Conservation (phyloP, 306 rosid species). For the Hylodesmum podocarpum region DNA sequence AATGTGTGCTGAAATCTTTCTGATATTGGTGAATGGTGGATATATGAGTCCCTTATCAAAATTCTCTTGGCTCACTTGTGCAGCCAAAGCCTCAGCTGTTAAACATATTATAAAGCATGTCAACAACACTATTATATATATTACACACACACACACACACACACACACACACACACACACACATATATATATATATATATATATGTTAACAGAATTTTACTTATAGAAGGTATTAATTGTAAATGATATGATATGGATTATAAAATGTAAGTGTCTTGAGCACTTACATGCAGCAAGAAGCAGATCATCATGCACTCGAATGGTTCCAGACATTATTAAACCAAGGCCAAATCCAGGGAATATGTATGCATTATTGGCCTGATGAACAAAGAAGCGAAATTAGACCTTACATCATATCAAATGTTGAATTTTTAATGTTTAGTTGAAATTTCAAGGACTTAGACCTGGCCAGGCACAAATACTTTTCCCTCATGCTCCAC, state of each 20-base stretch:
- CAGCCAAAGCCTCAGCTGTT: conserved; percentile 96
- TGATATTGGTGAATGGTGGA: conserved; percentile 91
- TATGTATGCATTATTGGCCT: conserved; percentile 96
- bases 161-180: no score
- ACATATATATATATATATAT: no score
- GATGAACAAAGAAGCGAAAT: conserved; percentile 32
- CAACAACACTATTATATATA: no score
- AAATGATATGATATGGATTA: background rate
- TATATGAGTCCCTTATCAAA: conserved; percentile 76
- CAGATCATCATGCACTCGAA: conserved; percentile 91
- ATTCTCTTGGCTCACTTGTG: conserved; percentile 67
- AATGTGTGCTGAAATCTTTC: conserved; percentile 92
- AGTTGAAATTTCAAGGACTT: conserved; percentile 8
- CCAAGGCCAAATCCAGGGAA: conserved; percentile 96
- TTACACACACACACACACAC: no score
- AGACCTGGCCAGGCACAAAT: conserved; percentile 90
- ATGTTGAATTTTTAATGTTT: background rate
- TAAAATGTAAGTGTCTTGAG: background rate
- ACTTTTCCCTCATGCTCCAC: conserved; percentile 71
- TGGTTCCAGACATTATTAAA: conserved; percentile 87
- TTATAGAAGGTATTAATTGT: background rate
- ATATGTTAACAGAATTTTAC: no score
- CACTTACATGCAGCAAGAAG: conserved; percentile 98
- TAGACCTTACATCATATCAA: conserved; percentile 6
- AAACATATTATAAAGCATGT: conserved; percentile 2